Evolutionary conservation across 305 asterid genomes (phyloP), one percentile per base, ranked within the genome.

Genomic region (Fraxinus nigra): DNA sequence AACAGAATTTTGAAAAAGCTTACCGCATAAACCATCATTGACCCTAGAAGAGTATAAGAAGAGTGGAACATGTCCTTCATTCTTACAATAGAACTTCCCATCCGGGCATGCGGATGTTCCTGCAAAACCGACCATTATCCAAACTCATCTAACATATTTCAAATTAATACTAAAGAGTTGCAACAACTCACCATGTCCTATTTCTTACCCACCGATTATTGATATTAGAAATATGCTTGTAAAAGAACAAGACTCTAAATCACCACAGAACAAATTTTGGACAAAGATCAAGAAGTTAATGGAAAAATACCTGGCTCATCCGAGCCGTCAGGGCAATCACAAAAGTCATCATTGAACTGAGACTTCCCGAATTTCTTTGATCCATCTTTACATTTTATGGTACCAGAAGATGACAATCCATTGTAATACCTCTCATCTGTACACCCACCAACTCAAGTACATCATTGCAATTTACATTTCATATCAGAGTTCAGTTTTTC

Each of bases 31-130:
- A 24, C 97, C 98, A 82, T 95, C 99, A 83, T 94, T 94, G 80
- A 95, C 99, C 88, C 97, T 87, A 51, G 99, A 95, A 72, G 99
- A 94, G 85, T 85, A 93, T 82, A 95, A 24, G 51, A 84, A 69
- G 51, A 91, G 22, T 34, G 99, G 95, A 85, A 86, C 59, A 88
- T 95, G 98, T 7, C 99, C 99, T 18, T 92, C 87, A 86, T 95
- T 95, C 87, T 85, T 89, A 89, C 99, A 95, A 87, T 93, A 90
- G 87, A 95, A 95, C 79, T 83, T 94, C 82, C 98, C 99, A 59
- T 69, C 87, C 38, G 99, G 98, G 84, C 99, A 95, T 73, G 99
- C 98, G 10, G 98, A 91, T 83, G 99, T 95, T 85, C 98, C 98
- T 95, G 93, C 90, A 87, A 85, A 88, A 48, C 61, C 75, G 76